Evolutionary conservation across 2,329 filamentous ascomycete species (phyloP), one percentile per base, ranked within the genome.

Genomic region (Chaetomium sp.): DNA sequence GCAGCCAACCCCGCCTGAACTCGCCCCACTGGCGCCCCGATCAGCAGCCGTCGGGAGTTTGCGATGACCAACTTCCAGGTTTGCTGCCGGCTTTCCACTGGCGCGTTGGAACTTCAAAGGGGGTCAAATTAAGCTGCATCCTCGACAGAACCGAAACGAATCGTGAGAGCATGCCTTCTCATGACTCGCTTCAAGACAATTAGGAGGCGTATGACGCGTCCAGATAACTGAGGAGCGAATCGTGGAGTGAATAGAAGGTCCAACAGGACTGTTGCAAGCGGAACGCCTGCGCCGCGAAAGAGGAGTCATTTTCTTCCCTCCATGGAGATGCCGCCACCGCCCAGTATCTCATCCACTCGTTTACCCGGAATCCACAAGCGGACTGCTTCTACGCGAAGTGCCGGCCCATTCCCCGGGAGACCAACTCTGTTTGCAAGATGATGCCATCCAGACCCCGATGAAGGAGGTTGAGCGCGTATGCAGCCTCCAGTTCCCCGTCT

Each of bases 181-280:
- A 60, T 64, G 66, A 47, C 61, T 49, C 61, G 49, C 29, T 49
- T 45, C 33, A 53, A 29, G n/a, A 29, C 19, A 31, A 29, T 13
- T 33, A 45, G 21, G 55, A 10, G 31, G 45, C 45, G 55, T 23
- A 62, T 66, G 64, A 67, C 67, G 65, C 67, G 67, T 66, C 64
- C 57, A 35, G 27, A 19, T 45, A 35, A 31, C 31, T 50, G 42
- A 54, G 21, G 53, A 58, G 58, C 54, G 66, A 61, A 62, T 62
- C 38, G 51, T 53, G 25, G 50, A 27, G 13, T 54, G 55, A 12
- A 21, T 25, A 42, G 59, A 38, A 60, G 51, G 65, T 25, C 50
- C 51, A 47, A 47, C 45, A 42, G 38, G 38, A 42, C 38, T 42
- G 53, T 27, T 55, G 53, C 31, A 55, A 19, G 51, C 19, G 23